A percentile compares a stretch with the other conserved stretches of the same genome.
phyloP scores from a whole-genome alignment of 495 filamentous ascomycete genomes.

The Trichoderma asperelloides region DNA sequence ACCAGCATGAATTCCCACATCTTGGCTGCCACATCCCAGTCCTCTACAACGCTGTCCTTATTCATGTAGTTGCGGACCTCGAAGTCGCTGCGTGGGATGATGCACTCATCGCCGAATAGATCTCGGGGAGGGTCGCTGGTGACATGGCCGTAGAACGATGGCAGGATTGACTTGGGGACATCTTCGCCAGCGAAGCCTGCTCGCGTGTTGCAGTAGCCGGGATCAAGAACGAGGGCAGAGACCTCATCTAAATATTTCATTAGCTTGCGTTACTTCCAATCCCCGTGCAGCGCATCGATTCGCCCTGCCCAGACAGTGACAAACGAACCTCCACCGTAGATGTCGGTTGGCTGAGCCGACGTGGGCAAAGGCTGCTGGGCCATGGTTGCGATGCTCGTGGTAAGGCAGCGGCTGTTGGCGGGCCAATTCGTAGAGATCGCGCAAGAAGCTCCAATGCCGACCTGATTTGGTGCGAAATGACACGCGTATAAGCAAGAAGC shows the following conservation, averaged over 20 bases:
- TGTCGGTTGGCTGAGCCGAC: constrained; percentile 48
- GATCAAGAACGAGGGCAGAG: constrained; percentile 90
- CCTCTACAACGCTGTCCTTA: constrained; percentile 83
- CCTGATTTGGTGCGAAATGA: not conserved
- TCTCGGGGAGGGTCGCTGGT: constrained; percentile 44
- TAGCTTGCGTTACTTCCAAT: constrained; percentile 14
- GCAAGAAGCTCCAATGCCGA: not conserved
- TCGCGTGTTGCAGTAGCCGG: constrained; percentile 81
- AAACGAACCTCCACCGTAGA: constrained; percentile 73
- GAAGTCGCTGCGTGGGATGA: constrained; percentile 63
- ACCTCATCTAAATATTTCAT: constrained; percentile 67
- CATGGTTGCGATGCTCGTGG: constrained; percentile 2
- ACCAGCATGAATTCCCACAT: constrained; percentile 71
- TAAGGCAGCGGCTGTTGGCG: not conserved
- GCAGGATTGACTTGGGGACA: constrained; percentile 83
- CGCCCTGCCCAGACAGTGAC: constrained; percentile 15
- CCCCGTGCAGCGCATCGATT: constrained; percentile 7
- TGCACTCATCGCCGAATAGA: constrained; percentile 79
- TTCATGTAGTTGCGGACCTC: constrained; percentile 85
- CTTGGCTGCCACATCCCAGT: constrained; percentile 87
- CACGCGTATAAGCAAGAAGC: not conserved
- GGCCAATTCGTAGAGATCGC: not conserved
- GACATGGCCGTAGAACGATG: constrained; percentile 64
- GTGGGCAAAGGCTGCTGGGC: constrained; percentile 27
- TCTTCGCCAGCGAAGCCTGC: constrained; percentile 98